phyloP scores from a whole-genome alignment of 495 filamentous ascomycete species.

The Hypoxylon lienhwacheense region DNA sequence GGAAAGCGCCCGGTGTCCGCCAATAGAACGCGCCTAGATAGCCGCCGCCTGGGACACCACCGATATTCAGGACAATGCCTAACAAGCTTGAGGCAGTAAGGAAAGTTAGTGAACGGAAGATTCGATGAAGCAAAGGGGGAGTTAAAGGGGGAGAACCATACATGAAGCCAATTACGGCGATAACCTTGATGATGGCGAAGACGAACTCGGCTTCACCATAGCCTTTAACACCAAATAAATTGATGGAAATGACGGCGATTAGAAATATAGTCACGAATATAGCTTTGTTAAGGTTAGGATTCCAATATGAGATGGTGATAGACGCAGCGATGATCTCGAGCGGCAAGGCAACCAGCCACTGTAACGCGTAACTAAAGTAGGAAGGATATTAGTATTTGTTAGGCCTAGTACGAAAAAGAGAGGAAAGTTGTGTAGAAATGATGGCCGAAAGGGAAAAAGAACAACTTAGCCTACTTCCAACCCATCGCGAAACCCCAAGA shows the following conservation, averaged over 20 bases:
- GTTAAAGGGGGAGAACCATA: conserved; percentile 51
- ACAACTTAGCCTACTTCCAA: conserved; percentile 80
- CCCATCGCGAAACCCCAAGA: conserved; percentile 99
- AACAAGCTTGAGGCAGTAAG: conserved; percentile 57
- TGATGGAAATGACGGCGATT: conserved; percentile 71
- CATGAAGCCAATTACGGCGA: conserved; percentile 88
- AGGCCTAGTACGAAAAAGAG: not conserved
- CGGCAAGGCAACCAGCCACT: conserved; percentile 89
- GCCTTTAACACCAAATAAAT: conserved; percentile 81
- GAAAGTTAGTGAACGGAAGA: conserved; percentile 25
- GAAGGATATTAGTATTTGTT: conserved; percentile 9
- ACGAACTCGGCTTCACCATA: conserved; percentile 93
- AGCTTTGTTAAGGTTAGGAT: conserved; percentile 63
- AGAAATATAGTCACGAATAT: conserved; percentile 89
- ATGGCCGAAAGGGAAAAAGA: not conserved
- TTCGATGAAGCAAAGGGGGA: not conserved
- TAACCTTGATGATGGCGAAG: conserved; percentile 83
- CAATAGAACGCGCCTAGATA: conserved; percentile 88
- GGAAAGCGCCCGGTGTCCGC: conserved; percentile 82
- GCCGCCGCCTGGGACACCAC: conserved; percentile 70
- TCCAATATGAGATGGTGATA: conserved; percentile 88
- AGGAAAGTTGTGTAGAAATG: too few species aligned
- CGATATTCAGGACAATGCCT: conserved; percentile 75
- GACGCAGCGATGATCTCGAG: conserved; percentile 90
- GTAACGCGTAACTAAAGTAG: conserved; percentile 72